Evolutionary conservation across 106 monocot species (phyloP), one percentile per base, ranked within the genome.

Genomic region (Allium cepa): DNA sequence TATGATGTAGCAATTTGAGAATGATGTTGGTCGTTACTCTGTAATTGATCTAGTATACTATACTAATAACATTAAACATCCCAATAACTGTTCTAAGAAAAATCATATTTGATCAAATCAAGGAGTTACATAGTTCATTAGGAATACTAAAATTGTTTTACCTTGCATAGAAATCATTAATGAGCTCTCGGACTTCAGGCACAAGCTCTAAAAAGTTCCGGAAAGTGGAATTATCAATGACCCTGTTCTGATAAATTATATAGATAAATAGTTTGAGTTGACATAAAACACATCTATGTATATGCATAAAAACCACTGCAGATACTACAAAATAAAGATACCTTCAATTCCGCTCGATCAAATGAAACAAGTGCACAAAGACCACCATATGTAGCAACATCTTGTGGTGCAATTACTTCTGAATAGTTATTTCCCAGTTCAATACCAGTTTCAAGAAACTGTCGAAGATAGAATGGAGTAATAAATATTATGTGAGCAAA

Each of bases 281-380:
- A 49, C 9, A 14, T 65, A 9, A 36, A 36, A 36, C 4, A 36
- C 10, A 17, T 48, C 17, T 46, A 65, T 46, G 11, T 2, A 7
- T 5, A 36, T 8, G 47, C 12, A 47, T 47, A 47, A 47, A 14
- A 63, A 47, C 9, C 16, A 47, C 46, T 36, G 36, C 14, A 16
- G 2, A 8, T 47, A 47, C 46, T 13, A 47, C 9, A 14, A 63
- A 64, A 64, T 9, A 47, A 76, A 16, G 74, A 68, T 71, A 76
- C 96, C 92, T 97, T 88, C 50, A 97, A 78, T 28, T 97, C 96
- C 22, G 84, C 75, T 53, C 96, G 77, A 66, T 97, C 92, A 80
- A 92, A 97, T 69, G 88, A 97, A 77, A 92, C 96, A 60, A 97
- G 80, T 16, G 96, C 96, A 84, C 96, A 97, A 63, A 97, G 88